These are phyloP conservation scores for Cryphonectria naterciae DNA, from an alignment of 2,329 filamentous ascomycete species.

Conservation along the genomic window DNA sequence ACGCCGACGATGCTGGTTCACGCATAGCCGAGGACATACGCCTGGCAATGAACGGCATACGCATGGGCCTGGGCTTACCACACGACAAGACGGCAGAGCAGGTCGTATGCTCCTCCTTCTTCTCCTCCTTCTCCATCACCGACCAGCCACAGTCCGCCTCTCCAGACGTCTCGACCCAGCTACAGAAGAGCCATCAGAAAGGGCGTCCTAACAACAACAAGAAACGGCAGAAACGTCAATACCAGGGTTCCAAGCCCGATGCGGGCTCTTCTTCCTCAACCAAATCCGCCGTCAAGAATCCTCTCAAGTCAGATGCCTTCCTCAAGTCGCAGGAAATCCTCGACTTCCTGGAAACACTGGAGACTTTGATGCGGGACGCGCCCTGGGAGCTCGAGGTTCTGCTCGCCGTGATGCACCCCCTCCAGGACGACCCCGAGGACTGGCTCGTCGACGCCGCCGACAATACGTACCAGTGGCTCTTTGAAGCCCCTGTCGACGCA, in stretches of 20 bases:
- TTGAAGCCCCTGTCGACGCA: conserved; percentile 18
- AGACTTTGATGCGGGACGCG: not conserved
- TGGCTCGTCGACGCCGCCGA: conserved; percentile 29
- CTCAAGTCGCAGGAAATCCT: not conserved
- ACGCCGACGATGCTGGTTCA: conserved; percentile 1
- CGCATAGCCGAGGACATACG: not conserved
- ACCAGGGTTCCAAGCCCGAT: not conserved
- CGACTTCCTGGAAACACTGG: not conserved
- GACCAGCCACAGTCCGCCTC: not conserved
- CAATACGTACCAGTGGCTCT: conserved; percentile 33
- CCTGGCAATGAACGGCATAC: not conserved
- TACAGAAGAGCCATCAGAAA: not conserved
- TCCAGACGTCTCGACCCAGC: not conserved
- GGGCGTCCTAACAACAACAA: not conserved
- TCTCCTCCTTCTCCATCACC: not conserved
- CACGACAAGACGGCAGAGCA: not conserved
- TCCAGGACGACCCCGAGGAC: conserved; percentile 31
- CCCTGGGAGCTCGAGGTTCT: not conserved
- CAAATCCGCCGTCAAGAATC: not conserved
- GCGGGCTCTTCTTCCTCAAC: not conserved
- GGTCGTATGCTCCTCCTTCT: not conserved
- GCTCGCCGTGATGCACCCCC: not conserved
- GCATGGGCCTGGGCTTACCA: not conserved
- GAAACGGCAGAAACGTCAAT: not conserved
- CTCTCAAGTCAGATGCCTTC: not conserved